A percentile compares a stretch with the other conserved stretches of the same genome.
These are phyloP conservation scores for Daldinia vernicosa DNA, from an alignment of 495 filamentous ascomycete species.

Conservation along the genomic window DNA sequence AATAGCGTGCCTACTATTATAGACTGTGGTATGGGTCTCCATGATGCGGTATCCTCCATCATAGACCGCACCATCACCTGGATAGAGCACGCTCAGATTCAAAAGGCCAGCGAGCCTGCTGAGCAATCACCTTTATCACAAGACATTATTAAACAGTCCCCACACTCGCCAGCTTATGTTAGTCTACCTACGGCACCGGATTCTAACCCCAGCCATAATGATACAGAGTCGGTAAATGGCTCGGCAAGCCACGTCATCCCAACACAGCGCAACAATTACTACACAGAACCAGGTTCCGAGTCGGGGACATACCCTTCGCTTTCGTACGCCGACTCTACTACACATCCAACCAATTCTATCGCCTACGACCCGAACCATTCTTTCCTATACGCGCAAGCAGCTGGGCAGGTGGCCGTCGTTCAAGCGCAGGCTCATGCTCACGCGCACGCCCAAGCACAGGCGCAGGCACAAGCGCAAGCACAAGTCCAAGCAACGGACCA, in stretches of 20 bases:
- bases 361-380: constrained; percentile 37
- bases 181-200: constrained; percentile 34
- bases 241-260: constrained; percentile 42
- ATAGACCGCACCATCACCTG: constrained; percentile 55
- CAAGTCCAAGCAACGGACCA: constrained; percentile 43
- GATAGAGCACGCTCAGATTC: constrained; percentile 54
- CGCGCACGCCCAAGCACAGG: constrained; percentile 38
- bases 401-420: constrained; percentile 35
- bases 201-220: constrained; percentile 26
- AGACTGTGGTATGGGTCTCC: constrained; percentile 52
- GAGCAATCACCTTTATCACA: constrained; percentile 35
- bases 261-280: constrained; percentile 38
- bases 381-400: constrained; percentile 41
- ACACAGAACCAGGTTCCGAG: constrained; percentile 35
- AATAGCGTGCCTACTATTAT: neutral
- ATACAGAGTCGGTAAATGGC: constrained; percentile 37
- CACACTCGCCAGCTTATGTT: constrained; percentile 43
- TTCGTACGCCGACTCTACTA: constrained; percentile 34
- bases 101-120: constrained; percentile 42
- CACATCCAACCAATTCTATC: constrained; percentile 38
- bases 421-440: constrained; percentile 40
- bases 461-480: constrained; percentile 41
- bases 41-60: constrained; percentile 50
- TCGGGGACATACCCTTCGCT: constrained; percentile 38
- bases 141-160: constrained; percentile 43